Conservation (phyloP, 2,329 filamentous ascomycete genomes). For the Rasamsonia emersonii region DNA sequence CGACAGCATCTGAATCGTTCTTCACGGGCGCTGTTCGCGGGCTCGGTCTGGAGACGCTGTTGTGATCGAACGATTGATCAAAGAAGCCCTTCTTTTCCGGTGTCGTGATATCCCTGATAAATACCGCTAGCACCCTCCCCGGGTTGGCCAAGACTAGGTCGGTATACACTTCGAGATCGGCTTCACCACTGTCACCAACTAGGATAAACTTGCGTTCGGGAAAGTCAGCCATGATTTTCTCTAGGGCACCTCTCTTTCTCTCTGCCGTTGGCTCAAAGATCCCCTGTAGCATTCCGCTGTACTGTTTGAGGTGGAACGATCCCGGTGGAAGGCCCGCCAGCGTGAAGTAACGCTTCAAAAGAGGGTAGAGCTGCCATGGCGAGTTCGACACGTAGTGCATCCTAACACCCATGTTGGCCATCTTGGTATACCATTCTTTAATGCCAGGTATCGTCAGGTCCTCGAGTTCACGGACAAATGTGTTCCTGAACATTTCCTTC, state of each 20-base stretch:
- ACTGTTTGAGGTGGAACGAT: slow-evolving; percentile 92
- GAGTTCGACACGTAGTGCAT: slow-evolving; percentile 99
- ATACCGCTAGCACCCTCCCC: slow-evolving; percentile 72
- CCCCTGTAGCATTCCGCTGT: slow-evolving; percentile 92
- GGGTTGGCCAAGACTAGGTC: slow-evolving; percentile 82
- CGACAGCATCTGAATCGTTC: slow-evolving; percentile 17
- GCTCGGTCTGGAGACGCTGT: slow-evolving; percentile 15
- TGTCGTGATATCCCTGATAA: slow-evolving; percentile 93
- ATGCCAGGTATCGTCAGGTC: slow-evolving; percentile 83
- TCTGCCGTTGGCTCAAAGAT: slow-evolving; percentile 97
- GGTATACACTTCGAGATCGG: slow-evolving; percentile 93
- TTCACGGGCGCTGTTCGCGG: slow-evolving; percentile 18
- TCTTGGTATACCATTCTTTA: slow-evolving; percentile 73
- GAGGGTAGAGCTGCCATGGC: slow-evolving; percentile 92
- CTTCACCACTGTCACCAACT: slow-evolving; percentile 92
- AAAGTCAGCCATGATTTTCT: slow-evolving; percentile 80
- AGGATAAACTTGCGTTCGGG: slow-evolving; percentile 82
- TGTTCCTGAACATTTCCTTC: slow-evolving; percentile 92
- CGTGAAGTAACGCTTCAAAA: slow-evolving; percentile 77
- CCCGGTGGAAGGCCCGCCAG: slow-evolving; percentile 72
- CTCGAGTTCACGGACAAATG: slow-evolving; percentile 76
- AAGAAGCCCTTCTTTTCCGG: slow-evolving; percentile 67
- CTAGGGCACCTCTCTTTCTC: slow-evolving; percentile 79
- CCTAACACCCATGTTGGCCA: slow-evolving; percentile 72
- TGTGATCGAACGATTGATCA: slow-evolving; percentile 49